Conservation (phyloP, 83 land plant genomes). For the Picea mariana region DNA sequence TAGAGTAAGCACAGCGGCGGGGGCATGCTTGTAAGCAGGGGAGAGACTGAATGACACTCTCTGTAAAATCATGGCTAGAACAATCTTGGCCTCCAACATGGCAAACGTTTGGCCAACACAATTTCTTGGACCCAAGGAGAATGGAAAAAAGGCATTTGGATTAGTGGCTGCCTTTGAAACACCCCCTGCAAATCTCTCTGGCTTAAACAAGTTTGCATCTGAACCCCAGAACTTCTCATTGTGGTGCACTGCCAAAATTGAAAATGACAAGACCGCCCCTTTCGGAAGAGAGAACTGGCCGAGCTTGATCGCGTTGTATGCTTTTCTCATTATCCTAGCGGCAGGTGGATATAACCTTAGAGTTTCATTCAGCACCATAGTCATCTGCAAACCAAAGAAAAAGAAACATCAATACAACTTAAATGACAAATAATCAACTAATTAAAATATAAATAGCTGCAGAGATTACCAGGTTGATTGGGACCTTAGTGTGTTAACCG, state of each 20-base stretch:
- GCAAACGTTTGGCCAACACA: constrained; percentile 43
- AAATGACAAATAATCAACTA: too few relatives aligned
- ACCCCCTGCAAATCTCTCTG: constrained; percentile 42
- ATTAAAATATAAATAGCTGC: too few relatives aligned
- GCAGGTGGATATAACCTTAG: constrained; percentile 12
- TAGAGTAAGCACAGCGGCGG: neutral
- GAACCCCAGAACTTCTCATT: constrained; percentile 50
- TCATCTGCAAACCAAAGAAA: neutral
- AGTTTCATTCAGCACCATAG: constrained; percentile 11
- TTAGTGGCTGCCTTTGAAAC: constrained; percentile 22
- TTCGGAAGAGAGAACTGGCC: neutral
- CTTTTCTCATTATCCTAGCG: neutral
- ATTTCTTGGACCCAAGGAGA: constrained; percentile 33
- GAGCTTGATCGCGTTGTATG: neutral
- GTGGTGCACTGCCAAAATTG: constrained; percentile 32
- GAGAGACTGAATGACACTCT: constrained; percentile 28
- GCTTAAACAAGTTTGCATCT: constrained; percentile 34
- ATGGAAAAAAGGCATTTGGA: constrained; percentile 24
- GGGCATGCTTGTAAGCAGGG: constrained; percentile 34
- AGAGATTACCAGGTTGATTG: too few relatives aligned
- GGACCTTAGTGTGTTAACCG: too few relatives aligned
- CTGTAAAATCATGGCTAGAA: constrained; percentile 23
- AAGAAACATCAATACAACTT: too few relatives aligned
- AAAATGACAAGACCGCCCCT: neutral
- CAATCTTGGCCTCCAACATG: constrained; percentile 33